Percentiles rank a stretch among this genome's conserved stretches.
phyloP scores from a whole-genome alignment of 1,284 basidiomycete genomes.

The Leccinum huronense region DNA sequence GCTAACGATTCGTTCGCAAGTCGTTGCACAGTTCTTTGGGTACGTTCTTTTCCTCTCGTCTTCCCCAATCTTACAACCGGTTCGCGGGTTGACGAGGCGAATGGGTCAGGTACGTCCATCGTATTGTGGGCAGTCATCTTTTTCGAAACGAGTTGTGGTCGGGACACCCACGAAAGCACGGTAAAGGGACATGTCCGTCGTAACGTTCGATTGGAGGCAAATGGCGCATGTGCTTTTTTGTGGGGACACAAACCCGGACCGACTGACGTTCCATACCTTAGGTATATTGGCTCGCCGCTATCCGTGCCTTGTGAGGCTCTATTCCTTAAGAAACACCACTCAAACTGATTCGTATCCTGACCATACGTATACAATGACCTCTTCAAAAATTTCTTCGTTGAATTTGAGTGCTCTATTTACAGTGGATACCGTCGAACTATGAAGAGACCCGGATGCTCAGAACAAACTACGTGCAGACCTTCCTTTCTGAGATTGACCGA shows the following conservation, averaged over 20 bases:
- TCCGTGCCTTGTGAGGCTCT: constrained; percentile 30
- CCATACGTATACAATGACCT: constrained; percentile 11
- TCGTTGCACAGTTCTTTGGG: constrained; percentile 43
- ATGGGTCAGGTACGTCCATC: constrained; percentile 35
- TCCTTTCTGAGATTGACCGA: constrained; percentile 29
- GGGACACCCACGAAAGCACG: constrained; percentile 4
- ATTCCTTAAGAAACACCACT: not conserved
- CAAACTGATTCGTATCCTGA: constrained; percentile 10
- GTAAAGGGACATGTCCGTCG: constrained; percentile 41
- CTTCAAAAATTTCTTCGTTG: not conserved
- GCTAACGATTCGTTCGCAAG: constrained; percentile 9
- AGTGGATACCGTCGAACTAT: constrained; percentile 30
- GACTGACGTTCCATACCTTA: not conserved
- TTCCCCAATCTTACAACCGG: not conserved
- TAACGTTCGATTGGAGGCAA: constrained; percentile 54
- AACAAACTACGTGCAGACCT: constrained; percentile 40
- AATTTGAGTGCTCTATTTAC: not conserved
- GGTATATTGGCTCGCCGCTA: constrained; percentile 46
- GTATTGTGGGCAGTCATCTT: constrained; percentile 33
- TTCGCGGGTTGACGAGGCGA: constrained; percentile 7
- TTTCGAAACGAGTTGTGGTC: not conserved
- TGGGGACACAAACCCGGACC: not conserved
- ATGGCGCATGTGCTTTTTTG: constrained; percentile 36
- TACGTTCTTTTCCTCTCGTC: constrained; percentile 20
- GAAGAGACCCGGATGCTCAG: constrained; percentile 34